phyloP scores from a whole-genome alignment of 2,329 filamentous ascomycete species.

The Nectriaceae sp. region DNA sequence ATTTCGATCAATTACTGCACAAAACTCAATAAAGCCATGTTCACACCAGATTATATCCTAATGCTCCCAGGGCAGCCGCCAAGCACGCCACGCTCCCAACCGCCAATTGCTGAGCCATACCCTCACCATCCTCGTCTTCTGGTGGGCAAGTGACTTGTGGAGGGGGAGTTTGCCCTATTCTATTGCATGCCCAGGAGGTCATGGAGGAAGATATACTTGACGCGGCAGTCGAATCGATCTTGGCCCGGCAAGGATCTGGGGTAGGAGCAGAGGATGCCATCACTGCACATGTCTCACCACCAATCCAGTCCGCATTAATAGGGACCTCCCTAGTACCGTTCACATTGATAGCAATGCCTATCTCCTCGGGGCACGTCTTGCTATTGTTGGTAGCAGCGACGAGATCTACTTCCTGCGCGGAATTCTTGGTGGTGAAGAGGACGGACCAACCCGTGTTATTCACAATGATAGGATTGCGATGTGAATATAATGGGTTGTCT shows the following conservation, averaged over 20 bases:
- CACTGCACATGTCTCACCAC: neutral
- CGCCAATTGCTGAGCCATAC: too few species aligned
- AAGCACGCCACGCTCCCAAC: too few species aligned
- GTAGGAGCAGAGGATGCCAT: too few species aligned
- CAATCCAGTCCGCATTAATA: neutral
- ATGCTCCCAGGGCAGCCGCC: too few species aligned
- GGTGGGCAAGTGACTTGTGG: too few species aligned
- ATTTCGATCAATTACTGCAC: too few species aligned
- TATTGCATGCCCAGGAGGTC: neutral
- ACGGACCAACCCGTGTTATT: neutral
- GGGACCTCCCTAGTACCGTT: neutral
- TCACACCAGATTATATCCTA: too few species aligned
- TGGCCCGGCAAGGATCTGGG: neutral
- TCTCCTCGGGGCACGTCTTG: neutral
- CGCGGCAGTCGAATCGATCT: neutral
- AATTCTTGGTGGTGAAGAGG: slow-evolving; percentile 1
- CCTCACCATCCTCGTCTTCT: too few species aligned
- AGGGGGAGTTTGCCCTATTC: too few species aligned
- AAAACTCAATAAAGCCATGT: too few species aligned
- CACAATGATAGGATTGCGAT: neutral
- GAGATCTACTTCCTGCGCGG: neutral
- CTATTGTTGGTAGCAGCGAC: slow-evolving; percentile 1
- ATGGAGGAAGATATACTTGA: slow-evolving; percentile 5
- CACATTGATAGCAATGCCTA: neutral
- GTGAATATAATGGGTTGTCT: neutral